Conservation (phyloP, 176 grass and related monocot genomes). For the Musa beccarii region DNA sequence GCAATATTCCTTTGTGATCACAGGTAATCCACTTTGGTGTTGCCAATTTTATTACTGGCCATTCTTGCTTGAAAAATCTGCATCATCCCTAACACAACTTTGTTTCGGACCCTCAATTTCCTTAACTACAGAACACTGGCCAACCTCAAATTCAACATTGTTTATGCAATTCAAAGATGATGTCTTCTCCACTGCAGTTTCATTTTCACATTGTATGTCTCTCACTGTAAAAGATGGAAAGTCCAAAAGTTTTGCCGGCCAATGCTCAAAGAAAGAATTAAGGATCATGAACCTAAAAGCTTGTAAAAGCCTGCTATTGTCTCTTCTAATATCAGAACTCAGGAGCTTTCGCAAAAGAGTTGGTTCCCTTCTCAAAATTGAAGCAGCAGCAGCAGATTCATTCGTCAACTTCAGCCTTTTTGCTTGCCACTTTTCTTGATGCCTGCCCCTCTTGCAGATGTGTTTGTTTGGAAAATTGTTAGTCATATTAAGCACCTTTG, state of each 20-base stretch:
- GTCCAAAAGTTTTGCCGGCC: constrained; percentile 44
- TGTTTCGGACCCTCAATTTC: constrained; percentile 24
- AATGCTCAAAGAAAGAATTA: constrained; percentile 75
- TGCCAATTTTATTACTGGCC: neutral
- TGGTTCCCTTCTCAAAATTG: constrained; percentile 39
- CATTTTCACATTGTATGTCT: constrained; percentile 34
- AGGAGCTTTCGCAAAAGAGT: constrained; percentile 84
- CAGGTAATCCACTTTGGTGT: neutral
- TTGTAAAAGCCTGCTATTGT: constrained; percentile 59
- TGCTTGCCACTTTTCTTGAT: constrained; percentile 21
- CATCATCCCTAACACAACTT: constrained; percentile 15
- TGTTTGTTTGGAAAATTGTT: constrained; percentile 32
- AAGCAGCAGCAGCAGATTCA: neutral
- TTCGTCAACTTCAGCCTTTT: constrained; percentile 36
- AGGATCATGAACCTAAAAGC: constrained; percentile 60
- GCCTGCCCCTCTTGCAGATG: constrained; percentile 45
- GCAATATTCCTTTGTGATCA: neutral
- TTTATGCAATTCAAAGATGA: constrained; percentile 19
- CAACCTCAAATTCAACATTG: constrained; percentile 14
- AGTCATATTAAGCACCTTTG: constrained; percentile 19
- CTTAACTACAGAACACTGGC: neutral
- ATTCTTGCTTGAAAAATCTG: neutral
- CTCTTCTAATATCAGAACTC: constrained; percentile 62
- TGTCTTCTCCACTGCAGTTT: constrained; percentile 5
- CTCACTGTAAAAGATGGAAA: constrained; percentile 52